Conservation (phyloP, 768 basidiomycete species). For the Suillus alpinus region DNA sequence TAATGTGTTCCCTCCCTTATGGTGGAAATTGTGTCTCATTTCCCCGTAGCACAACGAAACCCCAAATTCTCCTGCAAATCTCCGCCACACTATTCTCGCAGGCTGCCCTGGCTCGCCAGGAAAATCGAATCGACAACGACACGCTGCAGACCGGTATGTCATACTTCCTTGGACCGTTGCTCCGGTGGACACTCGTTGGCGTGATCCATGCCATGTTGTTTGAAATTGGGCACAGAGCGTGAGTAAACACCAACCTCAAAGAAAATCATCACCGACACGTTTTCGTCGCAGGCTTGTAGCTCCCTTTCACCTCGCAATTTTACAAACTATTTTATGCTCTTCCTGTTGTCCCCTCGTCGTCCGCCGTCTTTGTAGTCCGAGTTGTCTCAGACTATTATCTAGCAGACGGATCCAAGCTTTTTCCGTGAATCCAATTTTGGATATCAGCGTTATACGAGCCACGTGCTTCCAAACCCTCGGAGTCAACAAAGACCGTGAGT, state of each 20-base stretch:
- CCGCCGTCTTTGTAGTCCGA: slow-evolving; percentile 58
- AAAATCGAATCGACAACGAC: slow-evolving; percentile 63
- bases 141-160: slow-evolving; percentile 71
- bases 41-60: slow-evolving; percentile 61
- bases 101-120: slow-evolving; percentile 48
- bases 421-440: slow-evolving; percentile 29
- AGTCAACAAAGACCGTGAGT: slow-evolving; percentile 36
- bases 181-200: slow-evolving; percentile 80
- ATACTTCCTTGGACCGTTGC: slow-evolving; percentile 69
- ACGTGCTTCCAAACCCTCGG: slow-evolving; percentile 39
- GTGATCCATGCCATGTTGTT: slow-evolving; percentile 61
- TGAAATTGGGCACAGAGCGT: slow-evolving; percentile 61
- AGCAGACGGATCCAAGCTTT: slow-evolving; percentile 36
- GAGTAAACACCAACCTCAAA: slow-evolving; percentile 13
- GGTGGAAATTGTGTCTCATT: slow-evolving; percentile 3
- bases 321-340: slow-evolving; percentile 66
- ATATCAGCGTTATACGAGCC: slow-evolving; percentile 38
- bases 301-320: slow-evolving; percentile 55
- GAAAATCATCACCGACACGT: not conserved
- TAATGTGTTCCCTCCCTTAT: slow-evolving; percentile 21
- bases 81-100: slow-evolving; percentile 64
- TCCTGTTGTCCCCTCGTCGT: slow-evolving; percentile 64
- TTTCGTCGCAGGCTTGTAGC: slow-evolving; percentile 41
- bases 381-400: slow-evolving; percentile 45
- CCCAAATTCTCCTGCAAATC: slow-evolving; percentile 63